phyloP scores from a whole-genome alignment of 129 eudicot species.

The Lonicera japonica region DNA sequence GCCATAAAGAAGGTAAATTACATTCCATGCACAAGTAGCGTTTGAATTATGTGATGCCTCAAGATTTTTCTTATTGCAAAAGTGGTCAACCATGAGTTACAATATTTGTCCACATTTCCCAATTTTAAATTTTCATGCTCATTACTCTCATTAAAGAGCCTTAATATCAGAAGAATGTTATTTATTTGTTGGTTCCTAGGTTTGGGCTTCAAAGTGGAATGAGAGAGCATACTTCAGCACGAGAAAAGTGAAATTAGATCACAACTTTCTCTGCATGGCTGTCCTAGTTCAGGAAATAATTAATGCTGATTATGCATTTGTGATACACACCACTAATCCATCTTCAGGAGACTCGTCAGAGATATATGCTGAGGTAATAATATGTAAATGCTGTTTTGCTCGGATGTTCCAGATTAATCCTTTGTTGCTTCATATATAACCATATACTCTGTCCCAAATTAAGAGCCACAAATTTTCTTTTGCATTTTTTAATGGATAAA shows the following conservation, averaged over 20 bases:
- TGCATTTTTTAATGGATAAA: background rate
- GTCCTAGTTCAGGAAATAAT: conserved; percentile 93
- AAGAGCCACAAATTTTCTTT: background rate
- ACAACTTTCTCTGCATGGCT: conserved; percentile 93
- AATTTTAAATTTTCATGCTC: conserved; percentile 2
- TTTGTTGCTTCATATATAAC: background rate
- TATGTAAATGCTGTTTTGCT: conserved; percentile 15
- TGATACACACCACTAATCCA: conserved; percentile 96
- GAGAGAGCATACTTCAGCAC: conserved; percentile 99
- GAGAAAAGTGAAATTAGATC: conserved; percentile 80
- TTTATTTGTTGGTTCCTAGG: conserved; percentile 40
- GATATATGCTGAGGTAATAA: conserved; percentile 88
- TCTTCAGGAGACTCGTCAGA: conserved; percentile 90
- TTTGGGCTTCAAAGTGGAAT: conserved; percentile 99
- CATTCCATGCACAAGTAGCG: conserved; percentile 4
- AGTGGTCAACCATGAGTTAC: conserved; percentile 6
- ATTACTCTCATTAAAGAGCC: background rate
- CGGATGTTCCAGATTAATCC: background rate
- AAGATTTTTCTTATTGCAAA: background rate
- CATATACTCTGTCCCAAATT: background rate
- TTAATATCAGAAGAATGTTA: conserved; percentile 1
- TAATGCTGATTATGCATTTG: conserved; percentile 97
- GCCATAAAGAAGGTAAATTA: conserved; percentile 84
- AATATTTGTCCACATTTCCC: background rate
- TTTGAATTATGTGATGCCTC: conserved; percentile 5